Evolutionary conservation across 805 yeast genomes (phyloP), one percentile per base, ranked within the genome.

Genomic region (Naumovozyma baii): DNA sequence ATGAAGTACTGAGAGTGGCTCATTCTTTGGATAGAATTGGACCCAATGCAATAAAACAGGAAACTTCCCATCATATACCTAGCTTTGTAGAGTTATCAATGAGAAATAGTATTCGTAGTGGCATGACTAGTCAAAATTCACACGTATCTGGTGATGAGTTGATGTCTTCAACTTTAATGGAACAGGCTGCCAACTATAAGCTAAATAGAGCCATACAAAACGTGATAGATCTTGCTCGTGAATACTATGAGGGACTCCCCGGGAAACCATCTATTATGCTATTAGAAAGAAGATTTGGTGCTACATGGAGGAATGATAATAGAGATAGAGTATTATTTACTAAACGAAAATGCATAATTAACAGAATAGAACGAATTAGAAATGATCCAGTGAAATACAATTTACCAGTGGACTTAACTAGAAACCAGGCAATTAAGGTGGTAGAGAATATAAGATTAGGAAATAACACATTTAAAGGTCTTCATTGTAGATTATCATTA

Each of bases 391-490:
- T 18, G 9, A 47, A 43, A 20, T 56, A 44, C 37, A 46, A 44
- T 17, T 38, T 56, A 25, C 48, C 54, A 2, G 37, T 36, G 3
- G 44, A 39, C 10, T 34, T 52, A 8, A 43, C 43, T 8, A 36
- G 57, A 25, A 44, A 45, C 13, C 39, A 44, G 17, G 60, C 59
- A 3, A 46, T 52, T 8, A 47, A 44, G 29, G 54, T 56, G 2
- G 46, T 56, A 3, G 61, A 56, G 35, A 56, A 56, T 33, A 45
- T 56, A n/a, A 42, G 61, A 34, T 34, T 56, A 31, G 59, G 60
- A 4, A 56, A 56, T 39, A 55, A 56, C 37, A 39, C 35, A n/a
- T 50, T 38, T 33, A 47, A 44, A 16, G 52, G 54, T 4, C 42
- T 44, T 18, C 42, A 40, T 30, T 45, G 49, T 26, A 34, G 47